phyloP scores from a whole-genome alignment of 176 grass and related monocot species.

The Triticum timopheevii region DNA sequence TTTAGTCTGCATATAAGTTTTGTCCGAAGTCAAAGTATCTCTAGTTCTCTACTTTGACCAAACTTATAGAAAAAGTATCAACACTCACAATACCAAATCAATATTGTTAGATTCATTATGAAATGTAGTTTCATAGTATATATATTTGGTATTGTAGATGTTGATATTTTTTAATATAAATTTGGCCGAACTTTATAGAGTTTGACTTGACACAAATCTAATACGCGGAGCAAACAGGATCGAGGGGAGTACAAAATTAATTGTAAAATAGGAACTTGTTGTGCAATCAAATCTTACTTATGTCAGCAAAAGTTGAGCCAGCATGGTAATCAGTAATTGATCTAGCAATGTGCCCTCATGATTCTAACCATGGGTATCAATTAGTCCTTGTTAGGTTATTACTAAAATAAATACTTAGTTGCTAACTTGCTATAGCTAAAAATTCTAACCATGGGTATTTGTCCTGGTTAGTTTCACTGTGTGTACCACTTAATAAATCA shows the following conservation, averaged over 20 bases:
- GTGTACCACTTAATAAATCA: background rate
- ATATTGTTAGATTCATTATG: too few relatives aligned
- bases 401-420: background rate
- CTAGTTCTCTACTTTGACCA: too few relatives aligned
- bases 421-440: background rate
- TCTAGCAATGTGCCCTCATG: background rate
- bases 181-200: too few relatives aligned
- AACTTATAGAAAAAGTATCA: too few relatives aligned
- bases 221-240: too few relatives aligned
- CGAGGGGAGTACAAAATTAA: background rate
- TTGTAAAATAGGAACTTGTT: background rate
- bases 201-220: too few relatives aligned
- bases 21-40: too few relatives aligned
- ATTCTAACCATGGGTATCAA: background rate
- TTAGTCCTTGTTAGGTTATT: background rate
- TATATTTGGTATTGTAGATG: too few relatives aligned
- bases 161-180: too few relatives aligned
- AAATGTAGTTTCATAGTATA: too few relatives aligned
- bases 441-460: constrained; percentile 4
- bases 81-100: too few relatives aligned
- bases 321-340: background rate
- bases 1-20: too few relatives aligned
- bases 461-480: background rate
- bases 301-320: background rate
- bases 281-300: background rate